Conservation (phyloP, 75 land plant genomes). For the Pinus tabuliformis region DNA sequence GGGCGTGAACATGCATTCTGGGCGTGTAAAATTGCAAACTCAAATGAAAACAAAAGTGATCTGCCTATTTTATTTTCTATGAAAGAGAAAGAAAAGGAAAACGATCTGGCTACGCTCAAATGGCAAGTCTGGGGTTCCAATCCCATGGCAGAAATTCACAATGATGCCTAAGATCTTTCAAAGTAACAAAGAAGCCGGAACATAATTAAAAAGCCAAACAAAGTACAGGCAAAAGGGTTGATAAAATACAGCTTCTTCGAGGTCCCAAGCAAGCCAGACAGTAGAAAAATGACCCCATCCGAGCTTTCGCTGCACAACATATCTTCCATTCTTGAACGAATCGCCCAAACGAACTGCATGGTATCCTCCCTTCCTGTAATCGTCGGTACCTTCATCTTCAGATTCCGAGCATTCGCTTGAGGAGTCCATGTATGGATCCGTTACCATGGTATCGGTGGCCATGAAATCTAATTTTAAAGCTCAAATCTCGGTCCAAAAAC, state of each 20-base stretch:
- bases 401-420: constrained; percentile 28
- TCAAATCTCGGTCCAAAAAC: too few species aligned
- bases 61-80: too few species aligned
- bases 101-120: neutral
- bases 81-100: too few species aligned
- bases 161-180: neutral
- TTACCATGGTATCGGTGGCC: too few species aligned
- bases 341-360: constrained; percentile 82
- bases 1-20: too few species aligned
- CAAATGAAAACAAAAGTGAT: neutral
- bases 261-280: constrained; percentile 96
- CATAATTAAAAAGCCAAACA: too few species aligned
- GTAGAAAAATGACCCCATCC: constrained; percentile 97
- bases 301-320: constrained; percentile 81
- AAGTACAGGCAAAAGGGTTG: too few species aligned
- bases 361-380: constrained; percentile 89
- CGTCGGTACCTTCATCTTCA: constrained; percentile 83
- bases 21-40: neutral
- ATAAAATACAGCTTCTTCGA: constrained; percentile 15
- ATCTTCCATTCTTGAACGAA: constrained; percentile 60
- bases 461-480: too few species aligned
- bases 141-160: too few species aligned
- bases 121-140: too few species aligned
- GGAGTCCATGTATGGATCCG: neutral
- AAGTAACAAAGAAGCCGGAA: neutral